Conservation (phyloP, 2,329 filamentous ascomycete species). For the Zymoseptoria brevis region DNA sequence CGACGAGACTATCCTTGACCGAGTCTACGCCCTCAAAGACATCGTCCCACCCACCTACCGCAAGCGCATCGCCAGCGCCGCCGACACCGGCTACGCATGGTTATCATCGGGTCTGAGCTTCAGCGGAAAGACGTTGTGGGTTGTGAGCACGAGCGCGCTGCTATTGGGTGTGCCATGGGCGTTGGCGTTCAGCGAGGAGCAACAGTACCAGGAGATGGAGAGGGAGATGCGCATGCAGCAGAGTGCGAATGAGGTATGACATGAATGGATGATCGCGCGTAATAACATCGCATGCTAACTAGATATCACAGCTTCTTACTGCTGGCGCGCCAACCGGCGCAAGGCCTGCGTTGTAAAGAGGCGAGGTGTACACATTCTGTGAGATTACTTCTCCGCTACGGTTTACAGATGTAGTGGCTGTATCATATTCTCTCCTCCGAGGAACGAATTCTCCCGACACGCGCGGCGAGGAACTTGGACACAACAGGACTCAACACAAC, state of each 20-base stretch:
- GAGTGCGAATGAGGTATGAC: slow-evolving; percentile 67
- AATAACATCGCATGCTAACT: slow-evolving; percentile 8
- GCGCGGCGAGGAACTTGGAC: not conserved
- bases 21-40: slow-evolving; percentile 38
- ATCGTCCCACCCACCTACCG: slow-evolving; percentile 39
- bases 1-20: slow-evolving; percentile 37
- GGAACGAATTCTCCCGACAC: not conserved
- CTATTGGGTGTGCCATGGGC: slow-evolving; percentile 89
- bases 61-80: slow-evolving; percentile 34
- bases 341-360: slow-evolving; percentile 19
- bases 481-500: not conserved
- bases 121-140: slow-evolving; percentile 81
- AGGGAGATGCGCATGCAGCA: slow-evolving; percentile 94
- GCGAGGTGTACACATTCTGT: slow-evolving; percentile 4
- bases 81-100: slow-evolving; percentile 48
- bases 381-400: slow-evolving; percentile 5
- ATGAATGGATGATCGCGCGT: not conserved
- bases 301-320: slow-evolving; percentile 18
- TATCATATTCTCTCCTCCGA: slow-evolving; percentile 20
- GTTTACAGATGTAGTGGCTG: slow-evolving; percentile 12
- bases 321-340: slow-evolving; percentile 16
- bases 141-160: slow-evolving; percentile 80
- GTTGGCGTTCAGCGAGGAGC: slow-evolving; percentile 87
- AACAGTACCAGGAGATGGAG: slow-evolving; percentile 96
- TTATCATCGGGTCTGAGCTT: slow-evolving; percentile 57